Conservation (phyloP, 306 rosid genomes). For the Lathyrus aphaca region DNA sequence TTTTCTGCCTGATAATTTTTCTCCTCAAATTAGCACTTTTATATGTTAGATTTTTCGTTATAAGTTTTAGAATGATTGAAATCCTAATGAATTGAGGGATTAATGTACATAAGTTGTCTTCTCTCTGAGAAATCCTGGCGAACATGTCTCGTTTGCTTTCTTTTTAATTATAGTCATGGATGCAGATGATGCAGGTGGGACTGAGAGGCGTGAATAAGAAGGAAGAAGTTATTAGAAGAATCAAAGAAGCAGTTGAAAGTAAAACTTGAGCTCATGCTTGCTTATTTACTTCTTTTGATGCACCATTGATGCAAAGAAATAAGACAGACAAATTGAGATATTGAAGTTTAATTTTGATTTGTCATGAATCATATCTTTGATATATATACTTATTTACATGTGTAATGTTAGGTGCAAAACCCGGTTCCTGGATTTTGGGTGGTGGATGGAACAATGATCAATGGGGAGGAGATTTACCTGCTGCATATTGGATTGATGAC, state of each 20-base stretch:
- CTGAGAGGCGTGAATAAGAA: slow-evolving; percentile 61
- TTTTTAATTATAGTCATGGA: slow-evolving; percentile 27
- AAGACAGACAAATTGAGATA: not conserved
- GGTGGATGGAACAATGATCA: slow-evolving; percentile 94
- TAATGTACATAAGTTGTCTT: not conserved
- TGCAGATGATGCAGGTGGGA: slow-evolving; percentile 69
- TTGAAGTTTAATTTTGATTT: not conserved
- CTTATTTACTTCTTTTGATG: slow-evolving; percentile 15
- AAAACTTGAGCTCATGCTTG: slow-evolving; percentile 36
- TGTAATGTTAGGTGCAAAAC: slow-evolving; percentile 54
- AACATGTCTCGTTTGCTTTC: slow-evolving; percentile 4
- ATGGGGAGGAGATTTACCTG: slow-evolving; percentile 87
- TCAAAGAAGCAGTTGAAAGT: slow-evolving; percentile 69
- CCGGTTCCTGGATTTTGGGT: slow-evolving; percentile 90
- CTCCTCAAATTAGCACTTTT: not conserved
- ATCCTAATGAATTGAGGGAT: not conserved
- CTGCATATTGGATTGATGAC: slow-evolving; percentile 79
- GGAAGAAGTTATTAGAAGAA: slow-evolving; percentile 61
- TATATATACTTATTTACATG: slow-evolving; percentile 19
- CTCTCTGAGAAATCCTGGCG: not conserved
- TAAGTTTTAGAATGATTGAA: not conserved
- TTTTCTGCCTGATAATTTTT: not conserved
- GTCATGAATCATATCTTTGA: slow-evolving; percentile 2
- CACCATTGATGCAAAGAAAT: slow-evolving; percentile 1
- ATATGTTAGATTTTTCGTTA: not conserved